Conservation (phyloP, 257 asterid species). For the Nicotiana noctiflora region DNA sequence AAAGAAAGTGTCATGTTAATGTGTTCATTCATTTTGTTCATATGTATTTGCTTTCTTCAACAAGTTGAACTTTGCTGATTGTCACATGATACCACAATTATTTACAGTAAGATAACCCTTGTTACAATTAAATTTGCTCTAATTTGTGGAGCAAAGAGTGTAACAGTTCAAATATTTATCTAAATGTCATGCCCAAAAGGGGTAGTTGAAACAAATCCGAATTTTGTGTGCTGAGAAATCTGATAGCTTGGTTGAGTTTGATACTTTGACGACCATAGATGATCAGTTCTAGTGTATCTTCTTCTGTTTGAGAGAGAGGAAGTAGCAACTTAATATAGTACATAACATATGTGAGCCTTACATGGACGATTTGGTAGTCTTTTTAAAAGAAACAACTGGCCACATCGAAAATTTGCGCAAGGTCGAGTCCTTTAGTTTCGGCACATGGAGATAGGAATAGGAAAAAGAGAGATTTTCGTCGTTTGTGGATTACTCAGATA, state of each 20-base stretch:
- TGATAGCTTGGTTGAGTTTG: neutral
- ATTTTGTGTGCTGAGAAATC: neutral
- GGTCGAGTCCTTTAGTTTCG: no score
- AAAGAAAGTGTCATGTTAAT: constrained; percentile 12
- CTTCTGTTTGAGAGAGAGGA: neutral
- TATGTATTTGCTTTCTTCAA: constrained; percentile 27
- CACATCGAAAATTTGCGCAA: no score
- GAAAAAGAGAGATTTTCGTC: no score
- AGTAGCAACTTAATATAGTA: no score
- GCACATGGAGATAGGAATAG: no score
- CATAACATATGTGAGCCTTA: no score
- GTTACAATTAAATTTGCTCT: neutral
- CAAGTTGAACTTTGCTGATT: constrained; percentile 3
- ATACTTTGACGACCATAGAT: neutral
- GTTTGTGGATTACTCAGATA: no score
- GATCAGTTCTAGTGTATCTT: neutral
- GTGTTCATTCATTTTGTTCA: constrained; percentile 51
- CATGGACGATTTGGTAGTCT: no score
- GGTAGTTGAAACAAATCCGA: neutral
- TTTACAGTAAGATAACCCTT: neutral
- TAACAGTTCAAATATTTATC: neutral
- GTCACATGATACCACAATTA: neutral
- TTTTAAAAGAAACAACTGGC: no score
- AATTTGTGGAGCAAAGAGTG: neutral
- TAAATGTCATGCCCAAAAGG: neutral